Base-by-base conservation (phyloP, 176 grass and related monocot species). In the Puccinellia tenuiflora region DNA sequence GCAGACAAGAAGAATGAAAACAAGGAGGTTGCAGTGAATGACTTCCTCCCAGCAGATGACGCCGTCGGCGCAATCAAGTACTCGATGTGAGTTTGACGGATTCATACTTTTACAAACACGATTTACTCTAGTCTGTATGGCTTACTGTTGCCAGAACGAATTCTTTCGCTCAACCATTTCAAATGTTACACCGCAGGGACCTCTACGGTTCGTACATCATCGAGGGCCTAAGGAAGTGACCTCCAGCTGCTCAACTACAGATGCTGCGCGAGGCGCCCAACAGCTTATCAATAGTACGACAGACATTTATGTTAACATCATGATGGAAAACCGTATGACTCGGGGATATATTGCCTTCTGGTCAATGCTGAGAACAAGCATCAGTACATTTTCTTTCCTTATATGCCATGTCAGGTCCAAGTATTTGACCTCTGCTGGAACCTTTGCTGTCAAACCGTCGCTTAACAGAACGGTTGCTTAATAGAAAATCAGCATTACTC, bases 1-100 rank as follows among this genome's bases (percentile, higher is more conserved):
- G 59, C 63, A 99, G 91, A 99, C 54, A 99, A 98, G 84, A 99
- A 99, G 91, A 99, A 99, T 71, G 96, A 98, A 74, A 93, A 98
- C 83, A 96, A 98, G 79, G 93, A 98, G 61, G 96, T 98, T 62
- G 93, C 96, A 6, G 96, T 98, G 68, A 92, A 98, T 75, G 93
- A 99, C 13, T 99, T 99, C 83, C 96, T 99, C 59, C 96, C 96
- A 64, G 88, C 96, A 35, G 91, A 89, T 76, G 93, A 90, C 85
- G 93, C 96, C 30, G 82, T 93, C 50, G 26, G 85, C 0, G 93
- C 93, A 63, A 96, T 99, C 77, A 80, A 93, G 72, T 88, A 93
- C 79, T 93, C 96, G 0, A 99, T 99, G 96, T 99, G 77, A 93
- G 91, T 97, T 86, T 72, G 60, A 40, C 66, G 46, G 37, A 10